Conservation (phyloP, 2,329 filamentous ascomycete species). For the Hypoxylon sp. region DNA sequence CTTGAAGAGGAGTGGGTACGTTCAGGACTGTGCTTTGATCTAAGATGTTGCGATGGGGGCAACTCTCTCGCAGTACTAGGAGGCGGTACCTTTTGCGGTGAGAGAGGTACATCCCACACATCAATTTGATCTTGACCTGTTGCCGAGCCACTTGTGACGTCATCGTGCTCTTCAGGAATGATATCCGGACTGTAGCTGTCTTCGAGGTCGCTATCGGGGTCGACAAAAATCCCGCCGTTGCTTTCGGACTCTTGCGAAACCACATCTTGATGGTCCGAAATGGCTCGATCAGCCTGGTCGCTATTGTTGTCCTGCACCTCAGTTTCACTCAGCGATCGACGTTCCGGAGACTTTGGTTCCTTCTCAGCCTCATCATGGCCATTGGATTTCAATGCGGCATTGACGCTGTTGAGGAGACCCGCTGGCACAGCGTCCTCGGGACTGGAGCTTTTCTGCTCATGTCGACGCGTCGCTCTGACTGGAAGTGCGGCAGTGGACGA, state of each 20-base stretch:
- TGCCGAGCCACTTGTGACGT: neutral
- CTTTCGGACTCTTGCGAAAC: neutral
- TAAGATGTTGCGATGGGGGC: neutral
- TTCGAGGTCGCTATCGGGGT: neutral
- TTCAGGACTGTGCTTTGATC: neutral
- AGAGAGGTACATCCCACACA: constrained; percentile 22
- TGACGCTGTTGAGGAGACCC: constrained; percentile 36
- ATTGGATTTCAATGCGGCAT: constrained; percentile 28
- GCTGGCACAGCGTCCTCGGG: constrained; percentile 30
- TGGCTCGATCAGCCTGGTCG: neutral
- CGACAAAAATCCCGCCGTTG: neutral
- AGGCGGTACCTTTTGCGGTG: constrained; percentile 6
- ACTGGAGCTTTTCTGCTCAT: constrained; percentile 6
- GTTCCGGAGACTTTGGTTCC: neutral
- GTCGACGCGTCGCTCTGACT: neutral
- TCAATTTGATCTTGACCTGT: neutral
- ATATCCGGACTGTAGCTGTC: neutral
- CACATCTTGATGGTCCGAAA: constrained; percentile 2
- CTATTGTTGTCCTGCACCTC: neutral
- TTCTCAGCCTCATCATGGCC: neutral
- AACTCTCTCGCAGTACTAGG: neutral
- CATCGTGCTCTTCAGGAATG: neutral
- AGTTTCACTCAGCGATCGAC: neutral
- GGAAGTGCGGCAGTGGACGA: neutral
- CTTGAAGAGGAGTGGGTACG: neutral